These are phyloP conservation scores for Thermochaetoides thermophila DNA, from an alignment of 495 filamentous ascomycete genomes.

Conservation along the genomic window DNA sequence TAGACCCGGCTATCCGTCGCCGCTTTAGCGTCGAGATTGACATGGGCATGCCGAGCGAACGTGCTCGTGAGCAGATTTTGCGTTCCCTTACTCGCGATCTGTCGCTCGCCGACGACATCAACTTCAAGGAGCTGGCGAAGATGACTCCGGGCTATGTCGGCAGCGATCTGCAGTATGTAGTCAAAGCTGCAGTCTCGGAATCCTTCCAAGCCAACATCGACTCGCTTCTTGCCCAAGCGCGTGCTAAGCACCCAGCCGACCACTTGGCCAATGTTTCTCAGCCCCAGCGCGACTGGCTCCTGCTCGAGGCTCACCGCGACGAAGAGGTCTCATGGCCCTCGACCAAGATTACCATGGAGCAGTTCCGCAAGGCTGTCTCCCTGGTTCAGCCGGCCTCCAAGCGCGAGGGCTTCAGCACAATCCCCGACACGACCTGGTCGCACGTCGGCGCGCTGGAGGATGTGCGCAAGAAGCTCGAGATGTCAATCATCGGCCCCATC, in stretches of 20 bases:
- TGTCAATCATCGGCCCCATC: constrained; percentile 88
- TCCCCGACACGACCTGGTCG: constrained; percentile 91
- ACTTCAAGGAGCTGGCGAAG: constrained; percentile 70
- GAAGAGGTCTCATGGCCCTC: constrained; percentile 15
- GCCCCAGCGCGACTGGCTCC: constrained; percentile 24
- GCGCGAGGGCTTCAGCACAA: constrained; percentile 90
- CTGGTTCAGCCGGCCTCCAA: constrained; percentile 87
- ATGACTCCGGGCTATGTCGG: constrained; percentile 89
- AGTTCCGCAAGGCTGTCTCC: constrained; percentile 65
- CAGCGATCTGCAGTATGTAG: constrained; percentile 77
- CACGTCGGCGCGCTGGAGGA: constrained; percentile 76
- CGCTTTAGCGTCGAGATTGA: constrained; percentile 90
- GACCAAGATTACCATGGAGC: constrained; percentile 27
- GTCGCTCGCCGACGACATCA: constrained; percentile 52
- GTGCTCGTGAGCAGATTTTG: constrained; percentile 70
- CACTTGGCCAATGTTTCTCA: constrained; percentile 39
- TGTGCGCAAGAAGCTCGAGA: constrained; percentile 68
- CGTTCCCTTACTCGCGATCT: constrained; percentile 59
- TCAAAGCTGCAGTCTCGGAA: constrained; percentile 25
- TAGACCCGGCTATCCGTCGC: constrained; percentile 76
- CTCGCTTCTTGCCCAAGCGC: constrained; percentile 9
- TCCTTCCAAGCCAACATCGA: constrained; percentile 15
- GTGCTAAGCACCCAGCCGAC: constrained; percentile 28
- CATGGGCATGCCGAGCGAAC: constrained; percentile 83
- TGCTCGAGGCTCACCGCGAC: constrained; percentile 17